Evolutionary conservation across 352 stramenopile genomes (phyloP).

Genomic region (Pythium coloratum): DNA sequence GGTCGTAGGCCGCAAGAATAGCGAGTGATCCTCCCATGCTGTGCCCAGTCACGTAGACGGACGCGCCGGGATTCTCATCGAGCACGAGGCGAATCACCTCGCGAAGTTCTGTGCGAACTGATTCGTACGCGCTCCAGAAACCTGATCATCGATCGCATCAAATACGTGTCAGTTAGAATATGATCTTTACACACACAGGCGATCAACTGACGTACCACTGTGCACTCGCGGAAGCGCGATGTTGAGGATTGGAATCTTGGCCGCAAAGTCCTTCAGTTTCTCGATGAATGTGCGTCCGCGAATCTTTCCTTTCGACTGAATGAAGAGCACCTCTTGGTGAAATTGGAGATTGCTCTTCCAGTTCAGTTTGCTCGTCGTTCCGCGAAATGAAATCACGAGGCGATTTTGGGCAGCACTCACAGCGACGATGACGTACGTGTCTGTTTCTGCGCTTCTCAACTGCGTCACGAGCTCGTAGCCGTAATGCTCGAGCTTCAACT

Average conservation of each 20-base stretch:
- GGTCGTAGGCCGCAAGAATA: conserved; percentile 84
- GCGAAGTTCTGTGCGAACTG: conserved; percentile 73
- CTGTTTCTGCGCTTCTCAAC: conserved; percentile 63
- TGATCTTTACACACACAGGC: background rate
- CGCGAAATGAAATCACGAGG: conserved; percentile 84
- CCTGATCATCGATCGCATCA: conserved; percentile 31
- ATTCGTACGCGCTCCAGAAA: conserved; percentile 86
- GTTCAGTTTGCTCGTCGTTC: conserved; percentile 84
- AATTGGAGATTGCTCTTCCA: conserved; percentile 89
- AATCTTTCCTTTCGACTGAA: conserved; percentile 60
- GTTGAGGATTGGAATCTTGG: conserved; percentile 82
- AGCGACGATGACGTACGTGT: conserved; percentile 73
- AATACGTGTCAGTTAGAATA: background rate
- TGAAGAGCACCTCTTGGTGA: conserved; percentile 76
- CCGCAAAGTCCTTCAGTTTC: conserved; percentile 54
- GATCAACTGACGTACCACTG: conserved; percentile 45
- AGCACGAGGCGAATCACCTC: conserved; percentile 77
- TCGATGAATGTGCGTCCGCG: conserved; percentile 62
- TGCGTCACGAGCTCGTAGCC: conserved; percentile 87
- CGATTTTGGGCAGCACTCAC: conserved; percentile 61
- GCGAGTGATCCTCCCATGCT: conserved; percentile 91
- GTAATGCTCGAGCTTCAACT: conserved; percentile 66
- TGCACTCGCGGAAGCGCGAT: conserved; percentile 84
- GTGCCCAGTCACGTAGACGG: conserved; percentile 91
- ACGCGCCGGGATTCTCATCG: conserved; percentile 82